Conservation (phyloP, 2,329 filamentous ascomycete species). For the Phaeosphaeria sp. region DNA sequence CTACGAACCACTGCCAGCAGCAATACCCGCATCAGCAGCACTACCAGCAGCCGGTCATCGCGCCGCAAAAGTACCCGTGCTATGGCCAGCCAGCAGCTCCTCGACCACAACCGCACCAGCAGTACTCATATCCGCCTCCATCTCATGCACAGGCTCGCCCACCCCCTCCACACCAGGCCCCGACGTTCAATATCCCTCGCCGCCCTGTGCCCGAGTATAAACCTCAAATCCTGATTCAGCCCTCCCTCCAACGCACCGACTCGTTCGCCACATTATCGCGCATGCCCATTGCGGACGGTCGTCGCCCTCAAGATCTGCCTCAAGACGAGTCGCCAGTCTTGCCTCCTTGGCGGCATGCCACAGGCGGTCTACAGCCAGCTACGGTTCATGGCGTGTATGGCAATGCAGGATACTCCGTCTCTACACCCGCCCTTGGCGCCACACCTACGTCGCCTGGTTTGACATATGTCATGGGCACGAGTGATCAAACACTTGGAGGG, state of each 20-base stretch:
- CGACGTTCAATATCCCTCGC: slow-evolving; percentile 35
- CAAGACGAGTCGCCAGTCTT: slow-evolving; percentile 11
- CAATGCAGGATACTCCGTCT: slow-evolving; percentile 36
- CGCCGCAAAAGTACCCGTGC: slow-evolving; percentile 36
- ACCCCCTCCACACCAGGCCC: slow-evolving; percentile 22
- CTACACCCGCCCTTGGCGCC: slow-evolving; percentile 34
- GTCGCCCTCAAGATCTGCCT: slow-evolving; percentile 21
- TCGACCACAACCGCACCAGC: slow-evolving; percentile 16
- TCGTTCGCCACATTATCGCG: slow-evolving; percentile 42
- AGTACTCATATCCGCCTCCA: slow-evolving; percentile 4
- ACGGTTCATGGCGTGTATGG: slow-evolving; percentile 28
- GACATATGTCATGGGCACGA: slow-evolving; percentile 19
- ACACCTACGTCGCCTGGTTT: slow-evolving; percentile 26
- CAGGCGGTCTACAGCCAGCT: slow-evolving; percentile 12
- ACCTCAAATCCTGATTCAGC: slow-evolving; percentile 35
- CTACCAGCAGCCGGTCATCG: slow-evolving; percentile 14
- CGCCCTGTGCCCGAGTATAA: slow-evolving; percentile 33
- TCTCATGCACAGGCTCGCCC: slow-evolving; percentile 20
- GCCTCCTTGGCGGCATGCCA: slow-evolving; percentile 17
- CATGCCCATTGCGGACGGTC: slow-evolving; percentile 45
- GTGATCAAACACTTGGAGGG: slow-evolving; percentile 3
- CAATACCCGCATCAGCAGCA: slow-evolving; percentile 14
- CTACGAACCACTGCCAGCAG: slow-evolving; percentile 14
- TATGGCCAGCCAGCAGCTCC: slow-evolving; percentile 14
- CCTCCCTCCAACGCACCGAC: slow-evolving; percentile 37